Percentiles rank a stretch among this genome's conserved stretches.
Evolutionary conservation across 2,329 filamentous ascomycete genomes (phyloP).

Genomic region (Epichloe hybrida): DNA sequence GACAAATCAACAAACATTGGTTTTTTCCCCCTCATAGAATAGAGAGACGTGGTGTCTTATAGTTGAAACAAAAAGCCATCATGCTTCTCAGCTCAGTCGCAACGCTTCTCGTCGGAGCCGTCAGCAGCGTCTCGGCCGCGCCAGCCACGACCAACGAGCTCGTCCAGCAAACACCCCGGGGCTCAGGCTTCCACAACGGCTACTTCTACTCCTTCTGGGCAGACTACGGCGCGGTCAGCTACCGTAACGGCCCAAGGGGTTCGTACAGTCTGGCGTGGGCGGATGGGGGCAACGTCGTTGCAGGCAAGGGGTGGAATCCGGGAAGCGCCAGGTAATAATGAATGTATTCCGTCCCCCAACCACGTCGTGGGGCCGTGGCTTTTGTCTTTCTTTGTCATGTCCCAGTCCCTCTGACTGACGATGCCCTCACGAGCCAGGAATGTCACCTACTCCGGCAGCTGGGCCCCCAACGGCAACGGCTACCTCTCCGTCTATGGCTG

Average conservation of each 20-base stretch:
- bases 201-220: conserved; percentile 1
- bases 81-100: background rate
- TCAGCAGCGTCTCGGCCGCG: background rate
- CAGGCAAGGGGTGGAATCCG: conserved; percentile 45
- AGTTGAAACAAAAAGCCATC: background rate
- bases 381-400: too few species aligned
- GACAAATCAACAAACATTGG: too few species aligned
- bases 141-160: background rate
- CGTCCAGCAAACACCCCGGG: background rate
- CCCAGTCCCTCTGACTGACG: background rate
- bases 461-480: conserved; percentile 15
- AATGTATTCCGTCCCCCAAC: too few species aligned
- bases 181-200: background rate
- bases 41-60: background rate
- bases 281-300: conserved; percentile 38
- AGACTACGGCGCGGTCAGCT: background rate
- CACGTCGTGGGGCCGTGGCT: too few species aligned
- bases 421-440: conserved; percentile 12
- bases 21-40: background rate
- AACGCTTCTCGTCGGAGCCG: background rate
- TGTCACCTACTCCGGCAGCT: conserved; percentile 9
- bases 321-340: conserved; percentile 29
- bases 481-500: conserved; percentile 27
- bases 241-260: background rate
- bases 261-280: conserved; percentile 20